These are phyloP conservation scores for Neonectria sp. DNA, from an alignment of 2,329 filamentous ascomycete genomes.

Conservation along the genomic window DNA sequence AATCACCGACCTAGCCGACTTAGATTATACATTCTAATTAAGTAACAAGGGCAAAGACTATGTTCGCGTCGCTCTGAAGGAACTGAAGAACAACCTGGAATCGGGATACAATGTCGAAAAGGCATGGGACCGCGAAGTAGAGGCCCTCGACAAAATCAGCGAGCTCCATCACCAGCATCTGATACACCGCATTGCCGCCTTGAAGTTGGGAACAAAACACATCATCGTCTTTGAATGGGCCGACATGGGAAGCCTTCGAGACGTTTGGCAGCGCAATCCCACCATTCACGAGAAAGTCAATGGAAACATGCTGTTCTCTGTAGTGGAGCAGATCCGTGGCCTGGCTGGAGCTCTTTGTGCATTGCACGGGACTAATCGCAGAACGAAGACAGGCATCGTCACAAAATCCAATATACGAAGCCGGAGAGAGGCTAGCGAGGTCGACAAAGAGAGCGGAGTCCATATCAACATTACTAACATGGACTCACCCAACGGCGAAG, in stretches of 20 bases:
- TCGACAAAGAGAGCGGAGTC: neutral
- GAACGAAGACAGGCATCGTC: neutral
- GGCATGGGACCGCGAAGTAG: constrained; percentile 14
- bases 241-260: constrained; percentile 31
- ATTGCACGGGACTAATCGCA: constrained; percentile 19
- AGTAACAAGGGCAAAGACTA: neutral
- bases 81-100: constrained; percentile 27
- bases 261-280: constrained; percentile 23
- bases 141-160: constrained; percentile 28
- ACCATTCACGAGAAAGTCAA: neutral
- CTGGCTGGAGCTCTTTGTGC: constrained; percentile 27
- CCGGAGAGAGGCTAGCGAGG: neutral
- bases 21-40: neutral
- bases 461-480: neutral
- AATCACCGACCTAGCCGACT: neutral
- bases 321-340: constrained; percentile 31
- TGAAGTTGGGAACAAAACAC: constrained; percentile 5
- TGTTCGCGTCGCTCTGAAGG: constrained; percentile 25
- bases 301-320: constrained; percentile 6
- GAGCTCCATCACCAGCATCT: constrained; percentile 25
- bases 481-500: neutral
- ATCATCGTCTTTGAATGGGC: constrained; percentile 39
- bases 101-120: constrained; percentile 8
- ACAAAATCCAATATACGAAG: neutral
- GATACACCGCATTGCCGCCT: constrained; percentile 27